phyloP scores from a whole-genome alignment of 2,329 filamentous ascomycete genomes.

The Seiridium cupressi region DNA sequence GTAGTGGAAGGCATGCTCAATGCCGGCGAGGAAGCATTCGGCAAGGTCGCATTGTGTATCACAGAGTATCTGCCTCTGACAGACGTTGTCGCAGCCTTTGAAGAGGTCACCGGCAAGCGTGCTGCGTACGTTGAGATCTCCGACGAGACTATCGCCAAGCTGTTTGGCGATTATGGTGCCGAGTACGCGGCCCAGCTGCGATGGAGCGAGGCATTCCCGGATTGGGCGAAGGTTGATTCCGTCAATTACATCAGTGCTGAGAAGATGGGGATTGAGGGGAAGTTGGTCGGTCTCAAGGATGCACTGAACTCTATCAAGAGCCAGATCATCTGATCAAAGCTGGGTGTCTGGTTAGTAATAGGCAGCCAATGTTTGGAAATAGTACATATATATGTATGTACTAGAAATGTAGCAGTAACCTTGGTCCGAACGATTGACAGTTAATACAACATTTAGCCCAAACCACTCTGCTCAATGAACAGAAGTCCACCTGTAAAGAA shows the following conservation, averaged over 20 bases:
- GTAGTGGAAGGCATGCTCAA: conserved; percentile 10
- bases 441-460: no score
- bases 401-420: no score
- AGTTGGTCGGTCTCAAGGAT: conserved; percentile 3
- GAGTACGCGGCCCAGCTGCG: conserved; percentile 10
- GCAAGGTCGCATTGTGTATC: conserved; percentile 9
- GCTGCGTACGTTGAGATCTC: conserved; percentile 8
- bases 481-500: no score
- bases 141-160: not conserved
- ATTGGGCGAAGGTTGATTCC: conserved; percentile 8
- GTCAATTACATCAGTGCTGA: not conserved
- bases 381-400: no score
- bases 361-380: no score
- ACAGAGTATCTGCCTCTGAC: conserved; percentile 7
- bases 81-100: not conserved
- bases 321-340: not conserved
- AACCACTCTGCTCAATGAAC: no score
- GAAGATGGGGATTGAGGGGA: not conserved
- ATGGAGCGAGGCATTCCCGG: conserved; percentile 13
- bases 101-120: conserved; percentile 5
- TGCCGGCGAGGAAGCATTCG: conserved; percentile 2
- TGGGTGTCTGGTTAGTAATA: no score
- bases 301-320: not conserved
- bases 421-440: no score
- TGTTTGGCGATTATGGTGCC: conserved; percentile 10